phyloP scores from a whole-genome alignment of 1,284 basidiomycete genomes.

The Lentinula novae-zelandiae region DNA sequence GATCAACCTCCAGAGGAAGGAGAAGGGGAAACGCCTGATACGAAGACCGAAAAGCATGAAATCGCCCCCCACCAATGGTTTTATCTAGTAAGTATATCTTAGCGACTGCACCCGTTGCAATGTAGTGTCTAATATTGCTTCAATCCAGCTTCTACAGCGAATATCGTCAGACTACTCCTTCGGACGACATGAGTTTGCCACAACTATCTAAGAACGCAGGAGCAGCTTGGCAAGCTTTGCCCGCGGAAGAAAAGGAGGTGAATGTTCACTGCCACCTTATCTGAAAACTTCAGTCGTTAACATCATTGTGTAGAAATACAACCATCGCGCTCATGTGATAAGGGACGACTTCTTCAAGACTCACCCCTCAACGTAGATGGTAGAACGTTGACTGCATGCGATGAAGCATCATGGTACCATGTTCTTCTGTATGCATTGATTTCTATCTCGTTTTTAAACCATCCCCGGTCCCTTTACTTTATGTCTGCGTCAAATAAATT shows the following conservation, averaged over 20 bases:
- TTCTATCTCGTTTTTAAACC: too few relatives aligned
- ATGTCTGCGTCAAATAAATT: too few relatives aligned
- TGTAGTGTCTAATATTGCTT: too few relatives aligned
- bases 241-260: constrained; percentile 8
- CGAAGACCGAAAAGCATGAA: background rate
- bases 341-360: background rate
- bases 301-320: background rate
- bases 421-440: too few relatives aligned
- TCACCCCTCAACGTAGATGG: background rate
- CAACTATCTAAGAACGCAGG: background rate
- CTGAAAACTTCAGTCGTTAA: background rate
- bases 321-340: background rate
- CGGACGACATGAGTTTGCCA: background rate
- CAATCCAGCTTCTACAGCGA: constrained; percentile 2
- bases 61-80: background rate
- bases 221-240: background rate
- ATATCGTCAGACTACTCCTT: background rate
- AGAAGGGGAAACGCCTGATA: constrained; percentile 1
- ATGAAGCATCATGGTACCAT: too few relatives aligned
- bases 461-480: too few relatives aligned
- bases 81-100: constrained; percentile 1
- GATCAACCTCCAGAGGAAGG: constrained; percentile 7
- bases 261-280: background rate
- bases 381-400: background rate
- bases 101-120: background rate